Evolutionary conservation across 768 basidiomycete species (phyloP).

Genomic region (Leccinum barrowsii): DNA sequence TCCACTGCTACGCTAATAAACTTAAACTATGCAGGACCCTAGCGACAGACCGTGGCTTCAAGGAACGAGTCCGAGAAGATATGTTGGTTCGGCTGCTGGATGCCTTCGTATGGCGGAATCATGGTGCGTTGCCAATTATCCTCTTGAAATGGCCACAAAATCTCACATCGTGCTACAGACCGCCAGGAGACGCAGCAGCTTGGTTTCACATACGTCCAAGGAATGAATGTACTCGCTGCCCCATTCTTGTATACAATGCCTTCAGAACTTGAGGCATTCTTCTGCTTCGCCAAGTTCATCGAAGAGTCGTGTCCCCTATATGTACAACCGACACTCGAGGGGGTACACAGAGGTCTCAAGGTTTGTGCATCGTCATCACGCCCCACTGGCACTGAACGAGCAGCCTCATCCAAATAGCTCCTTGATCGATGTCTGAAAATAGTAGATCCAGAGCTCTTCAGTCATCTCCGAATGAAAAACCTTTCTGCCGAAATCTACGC

Average conservation of each 20-base stretch:
- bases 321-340: conserved; percentile 92
- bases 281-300: conserved; percentile 94
- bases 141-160: neutral
- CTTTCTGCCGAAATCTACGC: conserved; percentile 96
- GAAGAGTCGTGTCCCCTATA: conserved; percentile 95
- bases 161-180: conserved; percentile 40
- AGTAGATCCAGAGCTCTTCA: conserved; percentile 83
- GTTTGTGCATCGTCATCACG: conserved; percentile 40
- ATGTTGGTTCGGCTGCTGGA: conserved; percentile 96
- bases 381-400: neutral
- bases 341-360: conserved; percentile 92
- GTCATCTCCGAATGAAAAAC: conserved; percentile 82
- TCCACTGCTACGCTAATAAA: neutral
- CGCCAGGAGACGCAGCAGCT: conserved; percentile 74
- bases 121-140: conserved; percentile 47
- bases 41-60: conserved; percentile 96
- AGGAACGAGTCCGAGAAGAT: conserved; percentile 93
- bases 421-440: conserved; percentile 89
- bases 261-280: conserved; percentile 97
- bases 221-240: conserved; percentile 98
- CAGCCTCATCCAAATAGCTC: conserved; percentile 48
- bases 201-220: conserved; percentile 95
- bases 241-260: conserved; percentile 98
- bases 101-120: conserved; percentile 95
- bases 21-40: conserved; percentile 52